These are phyloP conservation scores for Aspergillus japonicus DNA, from an alignment of 2,329 filamentous ascomycete genomes.

Conservation along the genomic window DNA sequence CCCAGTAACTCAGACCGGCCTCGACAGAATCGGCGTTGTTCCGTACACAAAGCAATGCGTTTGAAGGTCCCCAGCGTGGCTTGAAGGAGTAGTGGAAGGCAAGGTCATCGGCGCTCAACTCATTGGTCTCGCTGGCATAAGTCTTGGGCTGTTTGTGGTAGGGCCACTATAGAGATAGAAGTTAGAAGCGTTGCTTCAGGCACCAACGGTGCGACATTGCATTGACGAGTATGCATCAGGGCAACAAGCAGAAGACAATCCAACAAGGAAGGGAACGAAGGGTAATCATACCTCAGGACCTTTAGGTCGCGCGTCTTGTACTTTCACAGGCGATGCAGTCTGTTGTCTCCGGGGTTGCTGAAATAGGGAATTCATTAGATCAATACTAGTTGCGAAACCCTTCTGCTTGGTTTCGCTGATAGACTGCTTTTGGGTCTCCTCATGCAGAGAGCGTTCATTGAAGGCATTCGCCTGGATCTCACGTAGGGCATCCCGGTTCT, in stretches of 20 bases:
- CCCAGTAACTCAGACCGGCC: constrained; percentile 42
- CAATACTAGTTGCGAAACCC: constrained; percentile 83
- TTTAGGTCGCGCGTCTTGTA: constrained; percentile 56
- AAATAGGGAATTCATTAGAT: constrained; percentile 93
- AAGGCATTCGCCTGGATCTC: constrained; percentile 63
- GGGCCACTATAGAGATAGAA: constrained; percentile 65
- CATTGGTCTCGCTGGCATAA: constrained; percentile 58
- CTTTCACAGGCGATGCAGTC: constrained; percentile 49
- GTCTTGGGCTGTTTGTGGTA: constrained; percentile 77
- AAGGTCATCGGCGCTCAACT: constrained; percentile 64
- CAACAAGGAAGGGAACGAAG: constrained; percentile 30
- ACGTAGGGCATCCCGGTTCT: constrained; percentile 72
- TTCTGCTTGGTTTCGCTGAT: constrained; percentile 43
- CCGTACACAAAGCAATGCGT: constrained; percentile 66
- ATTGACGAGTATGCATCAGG: not conserved
- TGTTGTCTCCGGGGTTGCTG: constrained; percentile 60
- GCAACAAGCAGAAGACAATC: not conserved
- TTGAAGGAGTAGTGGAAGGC: constrained; percentile 72
- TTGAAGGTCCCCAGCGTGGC: constrained; percentile 74
- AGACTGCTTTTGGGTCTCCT: constrained; percentile 33
- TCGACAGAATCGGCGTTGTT: constrained; percentile 34
- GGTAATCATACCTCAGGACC: constrained; percentile 86
- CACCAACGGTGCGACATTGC: not conserved
- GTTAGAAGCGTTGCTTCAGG: constrained; percentile 7
- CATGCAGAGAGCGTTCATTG: constrained; percentile 45